Base-by-base conservation (phyloP, 257 asterid species). In the Sherardia arvensis region DNA sequence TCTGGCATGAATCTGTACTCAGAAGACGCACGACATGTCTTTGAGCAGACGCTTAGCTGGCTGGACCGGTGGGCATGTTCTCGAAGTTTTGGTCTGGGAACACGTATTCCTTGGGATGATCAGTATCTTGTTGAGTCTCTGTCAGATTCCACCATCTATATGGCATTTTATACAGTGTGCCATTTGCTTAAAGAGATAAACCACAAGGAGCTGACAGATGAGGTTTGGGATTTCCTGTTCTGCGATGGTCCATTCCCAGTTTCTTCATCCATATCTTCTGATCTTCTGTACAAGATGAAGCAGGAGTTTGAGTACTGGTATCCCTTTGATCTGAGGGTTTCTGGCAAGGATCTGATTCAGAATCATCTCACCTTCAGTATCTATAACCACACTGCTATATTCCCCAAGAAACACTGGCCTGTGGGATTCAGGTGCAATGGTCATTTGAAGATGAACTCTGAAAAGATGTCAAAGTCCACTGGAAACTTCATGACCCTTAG, bases 21-120 rank as follows among this genome's bases (percentile, higher is more conserved):
- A 5, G 97, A 89, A 7, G 97, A 92, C 73, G 53, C 96, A 1
- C 75, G 94, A 1, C 95, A 89, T 69, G 91, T 94, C 21, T 89
- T 92, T 73, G 95, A 87, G 71, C 97, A 92, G 79, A 87, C 97
- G 47, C 72, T 92, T 76, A 84, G 99, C 86, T 92, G 99, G 97
- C 80, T 92, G 83, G 87, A 80, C 71, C 95, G 90, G 55, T 92
- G 99, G 97, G 97, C 99, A 1, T 92, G 99, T 75, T 92, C 97
- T 26, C 85, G 97, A 33, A 87, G 47, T 65, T 89, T 89, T 60
- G 99, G 97, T 25, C 94, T 87, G 29, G 99, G 99, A 43, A 87
- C 99, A 38, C 91, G 86, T 48, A 92, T 89, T 74, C 99, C 99
- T 10, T 92, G 97, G 99, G 99, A 92, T 45, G 96, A 92, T 61